Evolutionary conservation across 768 basidiomycete species (phyloP).

Genomic region (Paxillus rubicundulus): DNA sequence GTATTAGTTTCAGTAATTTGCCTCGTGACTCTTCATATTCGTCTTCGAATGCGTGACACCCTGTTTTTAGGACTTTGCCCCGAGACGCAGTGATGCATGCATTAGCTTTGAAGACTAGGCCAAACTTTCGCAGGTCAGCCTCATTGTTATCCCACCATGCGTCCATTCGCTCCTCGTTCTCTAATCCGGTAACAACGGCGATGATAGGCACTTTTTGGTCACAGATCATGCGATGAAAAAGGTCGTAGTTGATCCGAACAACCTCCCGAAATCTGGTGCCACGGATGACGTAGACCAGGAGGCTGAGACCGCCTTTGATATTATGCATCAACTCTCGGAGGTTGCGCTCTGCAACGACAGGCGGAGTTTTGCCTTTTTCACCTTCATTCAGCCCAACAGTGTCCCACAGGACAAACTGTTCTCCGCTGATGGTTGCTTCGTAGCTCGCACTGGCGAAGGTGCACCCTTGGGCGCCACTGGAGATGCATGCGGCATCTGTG

Average conservation of each 20-base stretch:
- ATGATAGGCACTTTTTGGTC: constrained; percentile 30
- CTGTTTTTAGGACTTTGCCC: too few relatives aligned
- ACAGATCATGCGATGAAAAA: constrained; percentile 32
- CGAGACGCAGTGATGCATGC: too few relatives aligned
- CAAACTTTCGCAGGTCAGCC: neutral
- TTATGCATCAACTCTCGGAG: constrained; percentile 19
- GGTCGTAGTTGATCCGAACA: constrained; percentile 28
- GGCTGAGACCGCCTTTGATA: constrained; percentile 29
- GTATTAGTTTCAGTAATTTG: too few relatives aligned
- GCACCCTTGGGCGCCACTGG: constrained; percentile 20
- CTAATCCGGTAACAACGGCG: constrained; percentile 28
- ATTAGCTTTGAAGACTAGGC: neutral
- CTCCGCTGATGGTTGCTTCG: neutral
- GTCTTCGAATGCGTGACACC: too few relatives aligned
- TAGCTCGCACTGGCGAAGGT: neutral
- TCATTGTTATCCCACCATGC: too few relatives aligned
- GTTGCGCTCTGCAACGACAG: constrained; percentile 4
- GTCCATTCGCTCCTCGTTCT: neutral
- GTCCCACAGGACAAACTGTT: constrained; percentile 19
- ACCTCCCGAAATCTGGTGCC: constrained; percentile 30
- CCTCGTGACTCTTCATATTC: too few relatives aligned
- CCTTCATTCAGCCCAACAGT: constrained; percentile 32
- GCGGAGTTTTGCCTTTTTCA: constrained; percentile 7
- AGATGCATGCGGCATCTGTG: constrained; percentile 12
- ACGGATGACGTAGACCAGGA: constrained; percentile 34